Base-by-base conservation (phyloP, 495 filamentous ascomycete genomes). In the Pyronema omphalodes region DNA sequence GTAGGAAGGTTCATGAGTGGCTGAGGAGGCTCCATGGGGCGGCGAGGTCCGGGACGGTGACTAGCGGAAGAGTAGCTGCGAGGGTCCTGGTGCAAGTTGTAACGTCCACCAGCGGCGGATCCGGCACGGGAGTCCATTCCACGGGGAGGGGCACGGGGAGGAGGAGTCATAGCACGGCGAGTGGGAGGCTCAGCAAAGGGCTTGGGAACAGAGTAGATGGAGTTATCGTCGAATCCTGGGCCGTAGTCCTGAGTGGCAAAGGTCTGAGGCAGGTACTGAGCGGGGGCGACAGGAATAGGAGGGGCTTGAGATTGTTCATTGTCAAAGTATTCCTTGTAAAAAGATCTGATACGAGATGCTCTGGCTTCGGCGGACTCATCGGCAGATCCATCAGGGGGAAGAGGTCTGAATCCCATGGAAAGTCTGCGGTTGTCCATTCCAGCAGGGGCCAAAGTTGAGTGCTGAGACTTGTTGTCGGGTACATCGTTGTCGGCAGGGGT, bases 91-190 rank as follows among this genome's bases (percentile, higher is more conserved):
- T 67, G 65, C n/a, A 33, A 33, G 46, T 64, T 62, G 47, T 71
- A 69, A 37, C 69, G 72, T 37, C 63, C 66, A 58, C 70, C 67
- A 34, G 73, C 71, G 49, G 63, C 61, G 11, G 70, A 66, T 6
- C 46, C 74, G 73, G 57, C 72, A 67, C 45, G 71, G 69, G 45
- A 72, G 23, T 76, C 74, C 55, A 76, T 75, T 73, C 85, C 86
- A 48, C 84, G 76, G 36, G 86, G 82, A 35, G 79, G 80, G 47
- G 78, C 81, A 11, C 80, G 77, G 17, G 91, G 88, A 14, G 91
- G 93, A 33, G 91, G 91, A 29, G 93, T 96, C 91, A 98, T 98
- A 43, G 91, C 93, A 56, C 91, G 83, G 61, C 91, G 86, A 55
- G 74, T 77, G 3, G 91, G 73, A 8, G 86, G 86, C 66, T 94